Conservation (phyloP, 371 early-diverging fungal species). For the Paraphysoderma sedebokerense region DNA sequence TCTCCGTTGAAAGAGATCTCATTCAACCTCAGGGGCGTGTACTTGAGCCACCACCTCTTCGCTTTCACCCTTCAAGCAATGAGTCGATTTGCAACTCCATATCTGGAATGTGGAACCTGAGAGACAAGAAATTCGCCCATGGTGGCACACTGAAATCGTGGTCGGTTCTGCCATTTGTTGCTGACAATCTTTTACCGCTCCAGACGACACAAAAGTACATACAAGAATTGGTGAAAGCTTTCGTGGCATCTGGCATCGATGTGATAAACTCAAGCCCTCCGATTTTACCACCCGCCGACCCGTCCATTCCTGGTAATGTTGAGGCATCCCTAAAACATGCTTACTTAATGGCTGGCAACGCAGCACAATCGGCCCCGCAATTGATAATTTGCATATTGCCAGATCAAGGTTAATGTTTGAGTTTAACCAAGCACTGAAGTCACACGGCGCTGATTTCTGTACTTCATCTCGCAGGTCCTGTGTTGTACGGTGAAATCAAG, state of each 20-base stretch:
- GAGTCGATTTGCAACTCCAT: conserved; percentile 49
- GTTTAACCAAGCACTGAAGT: neutral
- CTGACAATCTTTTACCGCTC: conserved; percentile 22
- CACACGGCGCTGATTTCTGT: neutral
- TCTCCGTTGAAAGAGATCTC: conserved; percentile 43
- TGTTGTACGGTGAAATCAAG: conserved; percentile 88
- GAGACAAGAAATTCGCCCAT: conserved; percentile 57
- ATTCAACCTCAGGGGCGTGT: conserved; percentile 44
- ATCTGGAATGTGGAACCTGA: conserved; percentile 82
- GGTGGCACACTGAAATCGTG: conserved; percentile 67
- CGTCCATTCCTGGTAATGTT: conserved; percentile 27
- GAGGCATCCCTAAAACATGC: conserved; percentile 48
- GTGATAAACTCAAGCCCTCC: conserved; percentile 39
- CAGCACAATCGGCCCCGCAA: conserved; percentile 37
- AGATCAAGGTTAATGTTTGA: conserved; percentile 11
- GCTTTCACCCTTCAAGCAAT: conserved; percentile 39
- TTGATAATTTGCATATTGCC: conserved; percentile 66
- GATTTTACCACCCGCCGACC: conserved; percentile 34
- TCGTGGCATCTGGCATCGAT: conserved; percentile 39
- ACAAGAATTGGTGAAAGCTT: conserved; percentile 24
- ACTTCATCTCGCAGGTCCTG: conserved; percentile 38
- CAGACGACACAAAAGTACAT: conserved; percentile 25
- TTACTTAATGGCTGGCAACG: conserved; percentile 51
- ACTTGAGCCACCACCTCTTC: conserved; percentile 54
- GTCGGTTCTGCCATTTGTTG: conserved; percentile 49